Base-by-base conservation (phyloP, 2,329 filamentous ascomycete species). In the Metarhizium rileyi region DNA sequence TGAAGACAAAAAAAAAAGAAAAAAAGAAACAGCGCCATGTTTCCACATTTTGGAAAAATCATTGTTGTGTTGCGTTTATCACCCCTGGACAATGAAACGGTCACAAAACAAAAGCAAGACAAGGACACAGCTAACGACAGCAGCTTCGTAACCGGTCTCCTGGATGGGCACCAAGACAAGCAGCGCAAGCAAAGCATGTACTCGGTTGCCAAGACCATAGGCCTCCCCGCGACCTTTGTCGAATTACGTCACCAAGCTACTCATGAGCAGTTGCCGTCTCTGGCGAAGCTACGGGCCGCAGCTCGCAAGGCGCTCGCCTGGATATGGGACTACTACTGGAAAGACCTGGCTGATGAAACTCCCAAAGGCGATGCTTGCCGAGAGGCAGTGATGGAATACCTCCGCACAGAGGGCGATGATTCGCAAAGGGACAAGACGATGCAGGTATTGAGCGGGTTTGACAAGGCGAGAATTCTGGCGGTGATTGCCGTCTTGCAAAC, bases 311-410 rank as follows among this genome's bases (percentile, higher is more conserved):
- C 86, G 1, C 72, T 96, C 53, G 72, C 74, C 42, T 96, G 90
- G 90, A 82, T 96, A 47, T 95, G 88, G 87, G 76, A 83, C 48
- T 87, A 87, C 65, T 96, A 95, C 70, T 97, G 90, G 90, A 69
- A 66, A 59, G 69, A 76, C 41, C 63, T 81, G 20, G 57, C 61
- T 2, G 62, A 64, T 5, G 61, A 61, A 18, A 44, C 48, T 35
- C 36, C 49, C 6, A 33, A 23, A 35, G 35, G 44, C 4, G 59
- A 62, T 28, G 55, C 59, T 16, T 70, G 70, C 50, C 64, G 59
- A 22, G 62, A 63, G 3, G 52, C 66, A 6, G 58, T 77, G 26
- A 51, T 71, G 22, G 55, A 52, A 10, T 74, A 70, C 48, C 59
- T 77, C 5, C 56, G 61, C 10, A 66, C 65, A 36, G 66, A 64